Evolutionary conservation across 2,329 filamentous ascomycete genomes (phyloP).

Genomic region (Trichoderma guizhouense): DNA sequence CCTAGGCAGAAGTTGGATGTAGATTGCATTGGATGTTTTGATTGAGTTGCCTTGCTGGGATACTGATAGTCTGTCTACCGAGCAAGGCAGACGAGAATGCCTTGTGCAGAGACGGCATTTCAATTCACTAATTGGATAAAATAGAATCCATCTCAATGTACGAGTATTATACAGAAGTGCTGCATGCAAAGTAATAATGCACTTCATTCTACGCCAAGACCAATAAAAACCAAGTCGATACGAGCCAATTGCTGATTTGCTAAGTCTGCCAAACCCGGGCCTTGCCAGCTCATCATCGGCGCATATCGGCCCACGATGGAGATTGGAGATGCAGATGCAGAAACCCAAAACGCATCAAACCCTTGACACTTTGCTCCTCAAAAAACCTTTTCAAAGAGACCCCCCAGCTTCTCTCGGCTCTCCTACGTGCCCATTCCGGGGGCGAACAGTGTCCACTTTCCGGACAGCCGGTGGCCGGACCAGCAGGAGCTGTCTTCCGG

Average conservation of each 20-base stretch:
- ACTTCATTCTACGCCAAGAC: background rate
- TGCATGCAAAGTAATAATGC: background rate
- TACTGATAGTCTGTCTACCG: background rate
- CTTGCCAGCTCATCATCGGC: slow-evolving; percentile 6
- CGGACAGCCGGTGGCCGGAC: slow-evolving; percentile 5
- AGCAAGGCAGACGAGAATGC: background rate
- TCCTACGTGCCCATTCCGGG: background rate
- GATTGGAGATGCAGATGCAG: background rate
- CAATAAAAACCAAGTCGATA: background rate
- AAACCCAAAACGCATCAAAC: background rate
- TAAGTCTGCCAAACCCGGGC: background rate
- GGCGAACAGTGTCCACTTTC: background rate
- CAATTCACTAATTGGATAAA: background rate
- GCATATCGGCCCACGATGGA: background rate
- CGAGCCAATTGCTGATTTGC: background rate
- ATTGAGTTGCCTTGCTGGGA: background rate
- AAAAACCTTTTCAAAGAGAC: background rate
- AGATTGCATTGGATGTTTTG: background rate
- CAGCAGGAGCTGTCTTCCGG: background rate
- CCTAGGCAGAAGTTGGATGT: background rate
- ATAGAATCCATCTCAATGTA: too few relatives aligned
- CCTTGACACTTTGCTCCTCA: background rate
- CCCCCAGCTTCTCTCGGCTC: too few relatives aligned
- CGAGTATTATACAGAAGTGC: background rate
- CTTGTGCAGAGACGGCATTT: background rate